These are phyloP conservation scores for Mucor mucedo DNA, from an alignment of 371 early-diverging fungal species.

Conservation along the genomic window DNA sequence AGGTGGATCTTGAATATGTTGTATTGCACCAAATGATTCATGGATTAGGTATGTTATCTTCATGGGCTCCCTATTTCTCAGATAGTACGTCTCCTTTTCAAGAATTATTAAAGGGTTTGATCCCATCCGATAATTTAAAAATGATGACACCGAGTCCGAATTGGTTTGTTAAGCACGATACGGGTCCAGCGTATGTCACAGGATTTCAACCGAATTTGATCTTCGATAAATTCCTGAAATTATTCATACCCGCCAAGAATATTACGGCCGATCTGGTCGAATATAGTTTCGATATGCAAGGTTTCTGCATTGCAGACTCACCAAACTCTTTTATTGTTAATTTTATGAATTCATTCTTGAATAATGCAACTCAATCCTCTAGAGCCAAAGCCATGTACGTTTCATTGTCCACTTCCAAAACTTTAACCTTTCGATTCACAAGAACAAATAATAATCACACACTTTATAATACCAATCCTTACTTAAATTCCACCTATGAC, in stretches of 20 bases:
- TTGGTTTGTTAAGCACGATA: slow-evolving; percentile 23
- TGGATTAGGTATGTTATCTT: slow-evolving; percentile 41
- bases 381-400: slow-evolving; percentile 24
- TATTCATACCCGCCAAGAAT: slow-evolving; percentile 18
- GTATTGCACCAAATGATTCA: slow-evolving; percentile 43
- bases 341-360: slow-evolving; percentile 31
- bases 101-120: slow-evolving; percentile 24
- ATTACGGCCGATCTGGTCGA: slow-evolving; percentile 18
- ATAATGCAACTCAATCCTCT: slow-evolving; percentile 27
- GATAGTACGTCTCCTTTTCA: slow-evolving; percentile 35
- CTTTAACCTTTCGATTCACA: slow-evolving; percentile 13
- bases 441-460: background rate
- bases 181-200: slow-evolving; percentile 33
- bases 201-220: slow-evolving; percentile 44
- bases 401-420: slow-evolving; percentile 21
- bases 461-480: slow-evolving; percentile 8
- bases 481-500: slow-evolving; percentile 18
- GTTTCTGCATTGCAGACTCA: slow-evolving; percentile 21
- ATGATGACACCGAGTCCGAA: slow-evolving; percentile 39
- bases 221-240: slow-evolving; percentile 41
- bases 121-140: slow-evolving; percentile 28
- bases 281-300: slow-evolving; percentile 33
- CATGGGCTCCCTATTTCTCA: slow-evolving; percentile 46
- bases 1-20: slow-evolving; percentile 40
- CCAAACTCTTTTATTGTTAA: slow-evolving; percentile 25